phyloP scores from a whole-genome alignment of 345 rosid genomes.

The Schrenkiella parvula region DNA sequence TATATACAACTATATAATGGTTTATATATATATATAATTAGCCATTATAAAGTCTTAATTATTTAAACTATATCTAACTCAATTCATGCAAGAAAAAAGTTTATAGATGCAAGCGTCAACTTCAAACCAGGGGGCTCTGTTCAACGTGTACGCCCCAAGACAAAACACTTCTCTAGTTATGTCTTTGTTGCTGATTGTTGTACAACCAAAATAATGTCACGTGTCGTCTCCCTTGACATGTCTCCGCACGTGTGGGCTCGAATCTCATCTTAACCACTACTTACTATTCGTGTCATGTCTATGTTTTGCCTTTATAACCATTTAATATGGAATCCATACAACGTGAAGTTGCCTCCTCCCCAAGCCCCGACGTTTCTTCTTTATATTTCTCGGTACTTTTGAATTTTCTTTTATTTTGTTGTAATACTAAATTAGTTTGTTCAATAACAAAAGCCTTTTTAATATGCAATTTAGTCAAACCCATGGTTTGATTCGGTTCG shows the following conservation, averaged over 20 bases:
- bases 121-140: neutral
- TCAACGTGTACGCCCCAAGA: conserved; percentile 16
- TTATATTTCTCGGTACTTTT: neutral
- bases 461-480: neutral
- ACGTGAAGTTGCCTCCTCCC: conserved; percentile 15
- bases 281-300: conserved; percentile 26
- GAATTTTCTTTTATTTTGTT: neutral
- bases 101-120: conserved; percentile 6
- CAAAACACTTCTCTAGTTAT: conserved; percentile 13
- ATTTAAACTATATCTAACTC: no score
- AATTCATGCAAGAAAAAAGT: no score
- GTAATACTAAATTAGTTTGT: neutral
- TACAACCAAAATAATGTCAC: conserved; percentile 18
- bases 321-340: conserved; percentile 17
- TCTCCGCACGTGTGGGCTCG: conserved; percentile 38
- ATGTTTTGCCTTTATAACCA: conserved; percentile 25
- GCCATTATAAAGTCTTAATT: no score
- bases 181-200: conserved; percentile 22
- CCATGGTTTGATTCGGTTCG: neutral
- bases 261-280: conserved; percentile 22
- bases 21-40: no score
- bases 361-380: neutral
- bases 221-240: conserved; percentile 22
- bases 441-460: no score
- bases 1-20: neutral